Evolutionary conservation across 2,329 filamentous ascomycete genomes (phyloP).

Genomic region (Scedosporium aurantiacum): DNA sequence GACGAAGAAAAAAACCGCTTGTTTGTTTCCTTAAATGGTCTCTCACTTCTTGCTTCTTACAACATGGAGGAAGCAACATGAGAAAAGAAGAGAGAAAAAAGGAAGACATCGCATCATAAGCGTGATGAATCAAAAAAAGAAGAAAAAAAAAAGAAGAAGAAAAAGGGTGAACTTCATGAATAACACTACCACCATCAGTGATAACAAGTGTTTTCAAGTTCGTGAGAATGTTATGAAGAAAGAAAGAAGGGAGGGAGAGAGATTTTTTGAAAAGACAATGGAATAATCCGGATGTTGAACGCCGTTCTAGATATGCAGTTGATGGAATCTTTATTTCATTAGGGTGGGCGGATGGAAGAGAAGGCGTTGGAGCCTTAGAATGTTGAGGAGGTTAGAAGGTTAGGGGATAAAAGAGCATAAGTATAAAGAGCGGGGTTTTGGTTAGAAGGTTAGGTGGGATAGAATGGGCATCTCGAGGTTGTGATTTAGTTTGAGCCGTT

Average conservation of each 20-base stretch:
- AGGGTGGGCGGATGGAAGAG: not conserved
- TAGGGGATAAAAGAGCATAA: not conserved
- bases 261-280: not conserved
- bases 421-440: too few species aligned
- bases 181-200: not conserved
- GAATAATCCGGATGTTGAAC: constrained; percentile 8
- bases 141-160: not conserved
- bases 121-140: constrained; percentile 1
- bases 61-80: not conserved
- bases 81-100: constrained; percentile 1
- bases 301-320: constrained; percentile 8
- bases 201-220: not conserved
- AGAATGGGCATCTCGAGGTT: not conserved
- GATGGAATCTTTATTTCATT: constrained; percentile 4
- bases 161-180: constrained; percentile 4
- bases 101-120: not conserved
- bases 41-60: not conserved
- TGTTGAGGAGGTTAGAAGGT: not conserved
- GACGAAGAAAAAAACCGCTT: not conserved
- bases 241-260: constrained; percentile 4
- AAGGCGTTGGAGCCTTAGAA: constrained; percentile 5
- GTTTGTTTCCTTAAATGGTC: not conserved
- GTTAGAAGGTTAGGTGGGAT: not conserved
- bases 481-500: not conserved
- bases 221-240: not conserved